A percentile compares a stretch with the other conserved stretches of the same genome.
Evolutionary conservation across 805 yeast genomes (phyloP).

Genomic region (Wickerhamomyces ciferrii): DNA sequence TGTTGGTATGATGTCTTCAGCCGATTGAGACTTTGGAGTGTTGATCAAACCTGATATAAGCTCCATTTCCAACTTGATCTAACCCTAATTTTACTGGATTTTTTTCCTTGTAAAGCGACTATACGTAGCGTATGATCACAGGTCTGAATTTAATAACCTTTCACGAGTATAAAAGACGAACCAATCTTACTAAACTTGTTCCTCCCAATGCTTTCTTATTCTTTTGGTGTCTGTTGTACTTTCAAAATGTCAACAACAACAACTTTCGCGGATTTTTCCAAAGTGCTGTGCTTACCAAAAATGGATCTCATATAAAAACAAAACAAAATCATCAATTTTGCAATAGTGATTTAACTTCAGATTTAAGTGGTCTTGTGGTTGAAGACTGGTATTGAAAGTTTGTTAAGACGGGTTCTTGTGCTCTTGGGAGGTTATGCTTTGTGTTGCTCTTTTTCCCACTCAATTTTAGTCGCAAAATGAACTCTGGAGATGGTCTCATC

Average conservation of each 20-base stretch:
- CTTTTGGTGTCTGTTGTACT: neutral
- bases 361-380: too few species aligned
- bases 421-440: too few species aligned
- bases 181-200: too few species aligned
- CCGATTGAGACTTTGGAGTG: conserved; percentile 50
- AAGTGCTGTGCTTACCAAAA: neutral
- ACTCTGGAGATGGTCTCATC: neutral
- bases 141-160: too few species aligned
- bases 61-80: conserved; percentile 24
- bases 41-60: conserved; percentile 34
- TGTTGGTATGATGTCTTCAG: conserved; percentile 82
- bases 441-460: too few species aligned
- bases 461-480: neutral
- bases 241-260: neutral
- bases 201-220: too few species aligned
- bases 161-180: too few species aligned
- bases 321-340: neutral
- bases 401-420: too few species aligned
- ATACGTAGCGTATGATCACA: too few species aligned
- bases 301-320: neutral
- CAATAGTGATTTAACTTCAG: too few species aligned
- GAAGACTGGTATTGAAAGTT: too few species aligned
- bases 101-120: neutral
- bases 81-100: neutral
- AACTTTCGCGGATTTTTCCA: neutral